Evolutionary conservation across 164 flowering plant genomes (phyloP), one percentile per base, ranked within the genome.

Genomic region (Aristolochia californica): DNA sequence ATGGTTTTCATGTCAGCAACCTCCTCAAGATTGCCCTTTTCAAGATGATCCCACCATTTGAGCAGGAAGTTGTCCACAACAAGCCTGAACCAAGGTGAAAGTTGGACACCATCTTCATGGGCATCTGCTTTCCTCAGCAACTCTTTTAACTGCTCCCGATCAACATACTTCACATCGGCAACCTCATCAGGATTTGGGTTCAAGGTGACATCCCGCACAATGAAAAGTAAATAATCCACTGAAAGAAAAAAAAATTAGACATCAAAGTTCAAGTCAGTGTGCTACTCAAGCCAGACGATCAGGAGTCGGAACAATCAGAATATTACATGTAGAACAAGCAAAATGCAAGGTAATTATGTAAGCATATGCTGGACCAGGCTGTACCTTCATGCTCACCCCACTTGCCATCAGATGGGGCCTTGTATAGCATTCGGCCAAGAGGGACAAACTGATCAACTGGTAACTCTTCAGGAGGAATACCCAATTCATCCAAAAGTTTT

Each of bases 361-460:
- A n/a, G n/a, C 21, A 20, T 48, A 18, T 48, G 2, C 5, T 14
- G 27, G 0, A 22, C 4, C 16, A 14, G 14, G 24, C 57, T 50
- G 13, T 83, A 93, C 99, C 72, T 83, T 93, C 99, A 66, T 93
- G 97, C 70, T 93, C 99, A 5, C 99, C 99, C 99, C 99, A 93
- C 70, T 85, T 93, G 49, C 97, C 99, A 73, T 93, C 95, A n/a
- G 99, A 93, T 53, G 99, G 97, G 18, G 99, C 99, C 75, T 87
- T 85, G 84, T 89, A 93, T 43, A 93, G 80, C 38, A 93, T 93
- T 48, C 94, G 88, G 1, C 97, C 91, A 53, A 93, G 73, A 1
- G 97, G 84, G 5, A 52, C 74, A 70, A 93, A 93, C 72, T 87
- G 70, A 66, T 89, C 87, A 45, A 89, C 91, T 11, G 99, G 97